Base-by-base conservation (phyloP, 345 rosid genomes). In the Lepidium didymum region DNA sequence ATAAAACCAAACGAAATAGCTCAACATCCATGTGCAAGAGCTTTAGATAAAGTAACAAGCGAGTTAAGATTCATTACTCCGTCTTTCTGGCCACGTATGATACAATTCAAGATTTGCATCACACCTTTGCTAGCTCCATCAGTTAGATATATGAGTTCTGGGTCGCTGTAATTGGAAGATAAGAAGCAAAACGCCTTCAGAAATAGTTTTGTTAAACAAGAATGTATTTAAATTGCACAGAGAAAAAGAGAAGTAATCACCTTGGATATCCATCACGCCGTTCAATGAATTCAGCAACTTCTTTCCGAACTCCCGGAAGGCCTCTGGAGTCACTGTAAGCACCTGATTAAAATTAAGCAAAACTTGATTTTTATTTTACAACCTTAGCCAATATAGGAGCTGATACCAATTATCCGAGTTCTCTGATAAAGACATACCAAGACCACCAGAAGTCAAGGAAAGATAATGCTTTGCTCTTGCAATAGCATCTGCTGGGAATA, bases 71-170 rank as follows among this genome's bases (percentile, higher is more conserved):
- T 62, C 27, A 70, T 81, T 84, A 93, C 96, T 78, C 98, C 97
- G 74, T 90, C 97, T 63, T 89, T 78, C 77, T 74, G 77, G 46
- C 90, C 82, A 7, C 94, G 87, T 62, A 93, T 93, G 49, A 90
- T 53, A 59, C 89, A 77, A 68, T 87, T 90, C 77, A 93, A 74
- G 53, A 85, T 88, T 80, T 92, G 96, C 96, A 90, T 92, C 62
- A 92, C 96, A 74, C 98, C 98, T 84, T 90, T 90, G 79, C 96
- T 88, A 7, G 98, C 98, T 73, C 98, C 96, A 82, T 85, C 96
- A 37, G 98, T 92, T 66, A 92, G 86, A 79, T 79, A 92, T 59
- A 92, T 82, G 73, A 86, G 90, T 77, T 92, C 98, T 42, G 97
- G 98, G 66, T 92, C 93, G 66, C 98, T 92, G 89, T 75, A 56